A percentile compares a stretch with the other conserved stretches of the same genome.
Conservation (phyloP, 208 protist species). For the Trypanosoma avium region DNA sequence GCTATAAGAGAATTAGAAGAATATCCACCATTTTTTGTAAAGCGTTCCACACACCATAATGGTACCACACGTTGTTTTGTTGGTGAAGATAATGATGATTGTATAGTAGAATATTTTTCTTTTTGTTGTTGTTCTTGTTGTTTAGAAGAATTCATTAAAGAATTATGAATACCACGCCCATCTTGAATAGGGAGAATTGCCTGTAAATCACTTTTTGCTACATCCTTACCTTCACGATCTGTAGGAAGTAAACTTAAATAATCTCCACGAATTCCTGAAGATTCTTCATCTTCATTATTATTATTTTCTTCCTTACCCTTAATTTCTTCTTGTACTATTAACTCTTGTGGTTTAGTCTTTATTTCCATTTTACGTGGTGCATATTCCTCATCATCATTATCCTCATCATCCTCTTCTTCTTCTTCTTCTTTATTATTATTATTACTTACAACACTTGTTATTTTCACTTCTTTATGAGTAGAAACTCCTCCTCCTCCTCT, state of each 20-base stretch:
- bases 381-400: slow-evolving; percentile 41
- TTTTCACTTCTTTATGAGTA: not conserved
- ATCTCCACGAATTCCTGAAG: slow-evolving; percentile 49
- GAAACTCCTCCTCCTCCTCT: not conserved
- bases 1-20: slow-evolving; percentile 48
- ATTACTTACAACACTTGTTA: too few relatives aligned
- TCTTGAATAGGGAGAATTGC: slow-evolving; percentile 31
- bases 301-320: not conserved
- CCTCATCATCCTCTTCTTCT: slow-evolving; percentile 9
- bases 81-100: not conserved
- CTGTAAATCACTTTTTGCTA: slow-evolving; percentile 35
- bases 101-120: too few relatives aligned
- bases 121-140: not conserved
- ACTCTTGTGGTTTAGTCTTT: not conserved
- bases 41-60: slow-evolving; percentile 35
- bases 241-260: slow-evolving; percentile 44
- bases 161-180: not conserved
- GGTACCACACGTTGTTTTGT: slow-evolving; percentile 22
- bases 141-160: not conserved
- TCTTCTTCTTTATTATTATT: too few relatives aligned
- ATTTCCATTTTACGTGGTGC: slow-evolving; percentile 30
- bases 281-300: slow-evolving; percentile 1
- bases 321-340: slow-evolving; percentile 19
- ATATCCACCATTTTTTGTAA: slow-evolving; percentile 47
- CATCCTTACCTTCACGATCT: slow-evolving; percentile 9